phyloP scores from a whole-genome alignment of 2,329 filamentous ascomycete species.

The Monilinia aucupariae region DNA sequence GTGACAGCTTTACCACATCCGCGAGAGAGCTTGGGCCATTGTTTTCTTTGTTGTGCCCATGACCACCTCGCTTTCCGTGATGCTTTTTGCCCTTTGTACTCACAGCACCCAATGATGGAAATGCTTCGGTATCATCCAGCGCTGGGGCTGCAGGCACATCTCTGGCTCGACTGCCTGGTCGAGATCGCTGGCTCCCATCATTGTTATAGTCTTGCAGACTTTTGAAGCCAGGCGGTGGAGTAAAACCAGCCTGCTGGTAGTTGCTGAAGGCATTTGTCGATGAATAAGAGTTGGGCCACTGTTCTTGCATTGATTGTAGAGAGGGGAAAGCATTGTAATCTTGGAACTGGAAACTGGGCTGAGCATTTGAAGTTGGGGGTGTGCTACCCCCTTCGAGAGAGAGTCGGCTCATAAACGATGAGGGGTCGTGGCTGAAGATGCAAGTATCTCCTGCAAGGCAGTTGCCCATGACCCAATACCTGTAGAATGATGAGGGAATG shows the following conservation, averaged over 20 bases:
- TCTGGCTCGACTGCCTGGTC: slow-evolving; percentile 69
- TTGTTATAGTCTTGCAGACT: slow-evolving; percentile 51
- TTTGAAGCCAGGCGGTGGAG: slow-evolving; percentile 66
- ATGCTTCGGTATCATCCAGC: slow-evolving; percentile 91
- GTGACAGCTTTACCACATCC: slow-evolving; percentile 92
- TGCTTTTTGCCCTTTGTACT: slow-evolving; percentile 80
- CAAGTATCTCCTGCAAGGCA: slow-evolving; percentile 91
- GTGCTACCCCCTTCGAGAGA: slow-evolving; percentile 64
- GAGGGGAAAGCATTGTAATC: slow-evolving; percentile 83
- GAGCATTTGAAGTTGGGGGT: slow-evolving; percentile 56
- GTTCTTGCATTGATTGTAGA: slow-evolving; percentile 58
- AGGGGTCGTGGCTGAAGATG: slow-evolving; percentile 94
- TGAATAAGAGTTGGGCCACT: slow-evolving; percentile 45
- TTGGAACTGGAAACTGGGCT: slow-evolving; percentile 69
- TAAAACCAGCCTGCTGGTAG: slow-evolving; percentile 48
- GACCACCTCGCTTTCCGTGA: slow-evolving; percentile 83
- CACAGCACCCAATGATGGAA: slow-evolving; percentile 79
- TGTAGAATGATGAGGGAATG: slow-evolving; percentile 37
- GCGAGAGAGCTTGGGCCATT: slow-evolving; percentile 69
- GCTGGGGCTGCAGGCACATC: slow-evolving; percentile 65
- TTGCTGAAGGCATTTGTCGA: slow-evolving; percentile 43
- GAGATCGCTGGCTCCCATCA: slow-evolving; percentile 68
- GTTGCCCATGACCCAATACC: slow-evolving; percentile 94
- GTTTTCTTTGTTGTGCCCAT: slow-evolving; percentile 67
- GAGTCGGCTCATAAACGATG: slow-evolving; percentile 77